Base-by-base conservation (phyloP, 176 grass and related monocot species). In the Triticum monococcum region DNA sequence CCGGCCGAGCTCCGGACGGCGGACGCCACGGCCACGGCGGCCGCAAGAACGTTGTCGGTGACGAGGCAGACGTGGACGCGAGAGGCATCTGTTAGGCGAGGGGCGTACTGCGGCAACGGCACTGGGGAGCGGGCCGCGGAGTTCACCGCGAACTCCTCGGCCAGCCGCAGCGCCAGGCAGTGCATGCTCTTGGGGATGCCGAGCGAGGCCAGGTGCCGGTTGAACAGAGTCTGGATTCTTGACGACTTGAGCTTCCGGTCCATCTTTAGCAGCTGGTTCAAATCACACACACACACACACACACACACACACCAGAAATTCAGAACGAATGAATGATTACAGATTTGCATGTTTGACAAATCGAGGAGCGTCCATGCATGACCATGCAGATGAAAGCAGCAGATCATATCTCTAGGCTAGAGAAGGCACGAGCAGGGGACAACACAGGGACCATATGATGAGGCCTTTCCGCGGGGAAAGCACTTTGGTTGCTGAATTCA, bases 131-230 rank as follows among this genome's bases (percentile, higher is more conserved):
- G 91, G 5, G 94, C 94, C 56, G 79, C 86, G 12, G 97, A 78
- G 88, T 97, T 99, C 67, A 93, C 84, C 13, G 92, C 82, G 82
- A 94, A 99, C 81, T 96, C 94, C 84, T 99, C 92, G 2, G 94
- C 85, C 24, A 99, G 76, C 11, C 79, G 79, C 64, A 99, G 87
- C 11, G 79, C 48, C 20, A 99, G 94, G 87, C 97, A 99, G 84
- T 99, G 89, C 71, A 91, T 86, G 89, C 89, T 90, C 82, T 97
- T 94, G 67, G 94, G 97, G 61, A 96, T 79, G 77, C 92, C 94
- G 41, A 89, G 71, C 81, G 97, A 93, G 3, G 94, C 97, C 68
- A 97, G 86, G 64, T 91, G 90, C 64, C 61, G 83, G 36, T 90
- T 96, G 84, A 92, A 88, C 68, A 92, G 77, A 24, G 92, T 82